phyloP scores from a whole-genome alignment of 2,329 filamentous ascomycete genomes.

The Alternaria sp. region DNA sequence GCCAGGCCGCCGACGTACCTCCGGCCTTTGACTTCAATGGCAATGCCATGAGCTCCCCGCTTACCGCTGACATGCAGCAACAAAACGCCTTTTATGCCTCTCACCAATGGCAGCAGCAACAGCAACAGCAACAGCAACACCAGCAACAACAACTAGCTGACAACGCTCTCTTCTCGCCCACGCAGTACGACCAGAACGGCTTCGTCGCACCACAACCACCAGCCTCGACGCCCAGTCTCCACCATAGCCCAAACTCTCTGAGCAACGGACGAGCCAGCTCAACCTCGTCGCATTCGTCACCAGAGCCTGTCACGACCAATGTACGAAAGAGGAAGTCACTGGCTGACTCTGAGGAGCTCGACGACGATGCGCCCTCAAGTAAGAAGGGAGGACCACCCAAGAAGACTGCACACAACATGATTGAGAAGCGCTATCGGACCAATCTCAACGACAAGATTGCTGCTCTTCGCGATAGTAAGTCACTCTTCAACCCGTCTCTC shows the following conservation, averaged over 20 bases:
- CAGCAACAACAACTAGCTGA: conserved; percentile 36
- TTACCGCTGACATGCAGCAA: conserved; percentile 35
- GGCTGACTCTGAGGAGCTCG: conserved; percentile 66
- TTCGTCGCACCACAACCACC: conserved; percentile 35
- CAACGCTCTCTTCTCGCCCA: conserved; percentile 39
- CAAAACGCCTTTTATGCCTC: conserved; percentile 44
- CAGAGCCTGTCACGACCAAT: conserved; percentile 56
- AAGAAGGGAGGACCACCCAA: conserved; percentile 70
- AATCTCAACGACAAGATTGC: conserved; percentile 98
- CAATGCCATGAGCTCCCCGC: conserved; percentile 44
- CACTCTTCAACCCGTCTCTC: not conserved
- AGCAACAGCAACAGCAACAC: conserved; percentile 36
- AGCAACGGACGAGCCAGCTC: conserved; percentile 46
- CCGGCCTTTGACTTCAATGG: conserved; percentile 48
- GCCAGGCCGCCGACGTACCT: conserved; percentile 40
- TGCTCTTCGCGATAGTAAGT: conserved; percentile 79
- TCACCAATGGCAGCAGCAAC: conserved; percentile 45
- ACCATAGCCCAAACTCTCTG: conserved; percentile 49
- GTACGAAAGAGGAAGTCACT: conserved; percentile 53
- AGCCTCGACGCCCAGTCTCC: conserved; percentile 49
- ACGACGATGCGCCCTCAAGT: conserved; percentile 61
- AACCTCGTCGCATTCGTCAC: conserved; percentile 67
- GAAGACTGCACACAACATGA: conserved; percentile 98
- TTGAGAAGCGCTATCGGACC: conserved; percentile 95
- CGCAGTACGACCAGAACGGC: conserved; percentile 36